Evolutionary conservation across 2,329 filamentous ascomycete species (phyloP), one percentile per base, ranked within the genome.

Genomic region (Cladosporium oxysporum): DNA sequence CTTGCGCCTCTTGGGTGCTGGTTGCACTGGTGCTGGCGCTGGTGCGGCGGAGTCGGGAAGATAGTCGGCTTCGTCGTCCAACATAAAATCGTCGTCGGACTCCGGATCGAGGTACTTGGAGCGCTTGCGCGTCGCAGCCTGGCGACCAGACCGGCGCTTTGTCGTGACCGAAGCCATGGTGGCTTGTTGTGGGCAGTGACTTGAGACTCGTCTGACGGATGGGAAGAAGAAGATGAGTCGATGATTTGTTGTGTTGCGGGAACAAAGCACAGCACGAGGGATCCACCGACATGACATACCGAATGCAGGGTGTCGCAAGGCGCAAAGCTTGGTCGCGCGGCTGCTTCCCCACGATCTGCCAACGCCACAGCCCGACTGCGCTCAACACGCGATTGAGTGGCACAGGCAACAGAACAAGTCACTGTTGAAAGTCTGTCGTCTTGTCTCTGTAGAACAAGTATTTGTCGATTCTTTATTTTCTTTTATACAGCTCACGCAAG

Each of bases 41-140:
- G 63, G 31, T 16, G 68, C 66, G 44, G 63, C 49, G 33, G 55
- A 26, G 29, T 68, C 67, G 28, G 57, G 44, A 18, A 47, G 26
- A 28, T 59, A 60, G 26, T 74, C 72, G 55, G 70, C 68, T 41
- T 73, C 71, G 59, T 67, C 65, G 49, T 66, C 66, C 23, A 62
- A 67, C 65, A 71, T 72, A 58, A 74, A 73, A 52, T 77, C 75
- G 62, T 77, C 76, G 66, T 77, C 75, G 66, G 73, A 76, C 29
- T 77, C 76, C n/a, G 74, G 75, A 23, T 77, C 76, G 58, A 69
- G 65, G 64, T 78, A 78, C 57, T 71, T 68, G 31, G 72, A 75
- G 57, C 75, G 73, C 57, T 76, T 75, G 66, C 75, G 73, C 31
- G 62, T 71, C 37, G 71, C 72, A 14, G 72, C 72, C 68, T 77